phyloP scores from a whole-genome alignment of 2,329 filamentous ascomycete genomes.

The Diaporthe destruens region DNA sequence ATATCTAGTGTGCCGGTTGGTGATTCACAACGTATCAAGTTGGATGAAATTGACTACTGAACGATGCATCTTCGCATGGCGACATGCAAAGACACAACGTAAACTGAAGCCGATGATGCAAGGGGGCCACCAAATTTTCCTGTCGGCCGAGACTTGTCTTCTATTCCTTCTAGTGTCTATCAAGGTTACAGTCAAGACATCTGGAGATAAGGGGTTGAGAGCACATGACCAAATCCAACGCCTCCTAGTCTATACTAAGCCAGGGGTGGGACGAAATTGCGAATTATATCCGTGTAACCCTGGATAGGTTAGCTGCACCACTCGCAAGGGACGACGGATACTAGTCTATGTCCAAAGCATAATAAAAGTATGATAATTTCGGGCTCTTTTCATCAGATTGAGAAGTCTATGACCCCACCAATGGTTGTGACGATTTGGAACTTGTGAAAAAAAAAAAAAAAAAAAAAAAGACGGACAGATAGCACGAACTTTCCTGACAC shows the following conservation, averaged over 20 bases:
- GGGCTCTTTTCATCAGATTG: not conserved
- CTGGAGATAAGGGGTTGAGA: slow-evolving; percentile 4
- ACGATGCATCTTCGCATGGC: not conserved
- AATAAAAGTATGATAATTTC: not conserved
- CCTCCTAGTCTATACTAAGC: slow-evolving; percentile 16
- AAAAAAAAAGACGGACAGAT: slow-evolving; percentile 1
- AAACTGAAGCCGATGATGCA: not conserved
- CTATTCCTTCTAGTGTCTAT: not conserved
- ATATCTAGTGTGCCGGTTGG: not conserved
- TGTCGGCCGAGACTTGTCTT: not conserved
- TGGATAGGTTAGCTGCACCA: not conserved
- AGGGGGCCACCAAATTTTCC: not conserved
- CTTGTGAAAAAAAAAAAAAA: too few species aligned
- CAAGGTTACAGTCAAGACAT: slow-evolving; percentile 1
- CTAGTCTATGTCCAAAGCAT: not conserved
- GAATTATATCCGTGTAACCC: slow-evolving; percentile 2
- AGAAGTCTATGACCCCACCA: not conserved
- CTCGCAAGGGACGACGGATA: not conserved
- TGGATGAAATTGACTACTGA: too few species aligned
- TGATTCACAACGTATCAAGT: not conserved
- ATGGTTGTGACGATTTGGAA: not conserved
- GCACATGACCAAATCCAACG: not conserved
- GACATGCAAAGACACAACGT: not conserved
- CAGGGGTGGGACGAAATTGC: slow-evolving; percentile 8
- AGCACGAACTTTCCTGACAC: not conserved